Conservation (phyloP, 2,329 filamentous ascomycete genomes). For the Sphaerostilbella broomeana region DNA sequence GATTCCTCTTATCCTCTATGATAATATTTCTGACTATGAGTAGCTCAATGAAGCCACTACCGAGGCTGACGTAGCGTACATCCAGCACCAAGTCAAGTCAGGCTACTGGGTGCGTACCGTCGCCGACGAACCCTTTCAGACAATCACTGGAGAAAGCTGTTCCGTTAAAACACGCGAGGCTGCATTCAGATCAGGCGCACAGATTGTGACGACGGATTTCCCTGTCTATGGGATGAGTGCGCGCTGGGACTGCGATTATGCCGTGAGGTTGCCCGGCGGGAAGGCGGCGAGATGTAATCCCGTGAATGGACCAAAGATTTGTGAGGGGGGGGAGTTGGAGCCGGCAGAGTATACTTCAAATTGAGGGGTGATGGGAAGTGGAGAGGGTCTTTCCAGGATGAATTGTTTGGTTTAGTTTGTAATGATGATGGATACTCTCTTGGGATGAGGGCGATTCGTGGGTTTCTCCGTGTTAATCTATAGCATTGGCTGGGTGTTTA, state of each 20-base stretch:
- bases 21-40: neutral
- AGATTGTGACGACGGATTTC: conserved; percentile 44
- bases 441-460: no score
- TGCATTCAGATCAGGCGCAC: conserved; percentile 41
- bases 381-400: neutral
- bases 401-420: no score
- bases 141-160: conserved; percentile 32
- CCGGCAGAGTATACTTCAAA: conserved; percentile 7
- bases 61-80: conserved; percentile 30
- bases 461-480: no score
- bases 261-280: conserved; percentile 18
- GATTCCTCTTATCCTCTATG: neutral
- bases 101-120: conserved; percentile 45
- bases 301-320: conserved; percentile 16
- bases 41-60: conserved; percentile 38
- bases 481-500: no score
- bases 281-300: conserved; percentile 28
- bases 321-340: conserved; percentile 16
- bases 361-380: neutral
- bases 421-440: no score
- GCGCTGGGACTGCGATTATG: conserved; percentile 41
- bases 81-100: conserved; percentile 37
- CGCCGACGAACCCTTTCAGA: conserved; percentile 39
- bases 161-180: conserved; percentile 33
- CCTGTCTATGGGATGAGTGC: conserved; percentile 39